Conservation (phyloP, 768 basidiomycete genomes). For the Lentinula aciculospora region DNA sequence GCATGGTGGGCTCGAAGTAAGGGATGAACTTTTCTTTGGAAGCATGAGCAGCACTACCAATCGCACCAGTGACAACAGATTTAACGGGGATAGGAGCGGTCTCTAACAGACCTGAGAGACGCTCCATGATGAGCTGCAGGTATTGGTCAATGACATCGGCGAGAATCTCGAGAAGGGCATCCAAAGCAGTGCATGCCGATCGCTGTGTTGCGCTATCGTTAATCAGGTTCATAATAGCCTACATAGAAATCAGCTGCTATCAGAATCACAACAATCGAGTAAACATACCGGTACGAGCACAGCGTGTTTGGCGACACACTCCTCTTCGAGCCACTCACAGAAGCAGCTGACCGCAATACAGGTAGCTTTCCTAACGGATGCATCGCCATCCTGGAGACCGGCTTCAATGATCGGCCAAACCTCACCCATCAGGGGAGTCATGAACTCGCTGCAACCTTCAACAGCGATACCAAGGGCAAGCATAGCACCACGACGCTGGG, state of each 20-base stretch:
- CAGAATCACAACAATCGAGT: slow-evolving; percentile 4
- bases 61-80: slow-evolving; percentile 93
- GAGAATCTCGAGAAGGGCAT: slow-evolving; percentile 92
- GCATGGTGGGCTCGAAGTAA: slow-evolving; percentile 92
- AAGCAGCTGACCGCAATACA: slow-evolving; percentile 94
- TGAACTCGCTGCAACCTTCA: slow-evolving; percentile 97
- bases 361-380: slow-evolving; percentile 88
- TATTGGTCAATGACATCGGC: slow-evolving; percentile 89
- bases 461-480: slow-evolving; percentile 94
- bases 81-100: slow-evolving; percentile 85
- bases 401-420: slow-evolving; percentile 94
- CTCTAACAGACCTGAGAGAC: slow-evolving; percentile 81
- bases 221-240: slow-evolving; percentile 90
- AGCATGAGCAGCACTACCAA: slow-evolving; percentile 96
- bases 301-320: slow-evolving; percentile 77
- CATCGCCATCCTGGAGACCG: slow-evolving; percentile 80
- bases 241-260: not conserved
- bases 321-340: slow-evolving; percentile 96
- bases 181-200: slow-evolving; percentile 94
- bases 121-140: slow-evolving; percentile 91
- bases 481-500: slow-evolving; percentile 85
- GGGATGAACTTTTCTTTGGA: slow-evolving; percentile 87
- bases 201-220: slow-evolving; percentile 84
- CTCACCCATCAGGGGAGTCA: slow-evolving; percentile 86
- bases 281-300: slow-evolving; percentile 76